Conservation (phyloP, 169 alveolate species). For the Plasmodium gaboni region DNA sequence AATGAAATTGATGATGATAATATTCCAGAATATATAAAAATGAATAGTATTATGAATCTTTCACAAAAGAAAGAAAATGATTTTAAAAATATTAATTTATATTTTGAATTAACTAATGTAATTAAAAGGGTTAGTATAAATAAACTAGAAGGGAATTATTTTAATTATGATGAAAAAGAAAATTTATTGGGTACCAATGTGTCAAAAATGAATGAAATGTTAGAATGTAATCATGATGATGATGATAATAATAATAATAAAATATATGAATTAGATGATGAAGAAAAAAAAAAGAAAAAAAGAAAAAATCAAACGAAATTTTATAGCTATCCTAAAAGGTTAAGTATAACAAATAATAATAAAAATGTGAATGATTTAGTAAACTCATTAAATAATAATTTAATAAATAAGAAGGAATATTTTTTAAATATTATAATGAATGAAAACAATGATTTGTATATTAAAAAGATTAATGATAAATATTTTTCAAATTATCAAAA, state of each 20-base stretch:
- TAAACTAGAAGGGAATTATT: not conserved
- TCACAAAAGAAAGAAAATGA: conserved; percentile 9
- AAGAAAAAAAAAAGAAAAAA: too few relatives aligned
- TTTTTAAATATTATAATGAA: conserved; percentile 36
- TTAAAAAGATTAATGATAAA: conserved; percentile 43
- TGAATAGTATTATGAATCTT: not conserved
- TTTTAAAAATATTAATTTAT: conserved; percentile 33
- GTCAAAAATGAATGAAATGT: not conserved
- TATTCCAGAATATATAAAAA: conserved; percentile 1
- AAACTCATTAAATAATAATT: not conserved
- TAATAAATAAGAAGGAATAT: conserved; percentile 28
- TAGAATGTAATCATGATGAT: not conserved
- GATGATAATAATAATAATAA: too few relatives aligned
- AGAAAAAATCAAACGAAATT: too few relatives aligned
- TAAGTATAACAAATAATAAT: too few relatives aligned
- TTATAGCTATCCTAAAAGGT: too few relatives aligned
- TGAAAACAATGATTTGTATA: conserved; percentile 42
- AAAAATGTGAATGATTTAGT: too few relatives aligned
- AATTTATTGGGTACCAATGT: not conserved
- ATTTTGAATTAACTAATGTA: conserved; percentile 26
- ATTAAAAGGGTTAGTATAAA: conserved; percentile 34
- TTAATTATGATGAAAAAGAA: conserved; percentile 5
- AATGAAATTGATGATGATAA: conserved; percentile 6
- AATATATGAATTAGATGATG: too few relatives aligned
- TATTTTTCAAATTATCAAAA: conserved; percentile 36